Evolutionary conservation across 306 rosid species (phyloP).

Genomic region (Nissolia schottii): DNA sequence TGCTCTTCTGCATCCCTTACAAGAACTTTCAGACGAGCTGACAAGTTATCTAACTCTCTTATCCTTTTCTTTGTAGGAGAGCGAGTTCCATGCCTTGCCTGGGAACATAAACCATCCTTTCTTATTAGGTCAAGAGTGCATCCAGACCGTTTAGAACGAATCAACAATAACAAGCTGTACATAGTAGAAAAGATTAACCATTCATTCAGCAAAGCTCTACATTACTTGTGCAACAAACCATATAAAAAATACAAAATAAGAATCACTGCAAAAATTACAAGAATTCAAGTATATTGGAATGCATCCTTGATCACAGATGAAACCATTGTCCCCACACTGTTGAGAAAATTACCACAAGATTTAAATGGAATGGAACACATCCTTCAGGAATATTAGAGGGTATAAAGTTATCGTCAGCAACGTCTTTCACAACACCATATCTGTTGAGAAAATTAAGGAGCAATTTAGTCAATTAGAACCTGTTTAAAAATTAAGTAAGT

Average conservation of each 20-base stretch:
- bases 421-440: slow-evolving; percentile 58
- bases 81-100: slow-evolving; percentile 99
- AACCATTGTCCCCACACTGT: not conserved
- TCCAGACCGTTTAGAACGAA: not conserved
- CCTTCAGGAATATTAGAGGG: slow-evolving; percentile 60
- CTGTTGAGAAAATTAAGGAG: slow-evolving; percentile 36
- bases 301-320: slow-evolving; percentile 27
- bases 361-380: slow-evolving; percentile 77
- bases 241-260: not conserved
- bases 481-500: not conserved
- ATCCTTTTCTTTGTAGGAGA: slow-evolving; percentile 82
- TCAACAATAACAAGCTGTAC: not conserved
- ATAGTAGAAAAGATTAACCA: not conserved
- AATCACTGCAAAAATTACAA: slow-evolving; percentile 23
- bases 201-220: not conserved
- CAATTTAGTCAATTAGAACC: not conserved
- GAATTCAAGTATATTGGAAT: slow-evolving; percentile 42
- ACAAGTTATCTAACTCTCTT: slow-evolving; percentile 51
- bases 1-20: slow-evolving; percentile 47
- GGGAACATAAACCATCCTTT: slow-evolving; percentile 12
- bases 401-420: slow-evolving; percentile 31
- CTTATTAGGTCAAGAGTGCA: not conserved
- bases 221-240: not conserved
- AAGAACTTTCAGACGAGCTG: slow-evolving; percentile 46
- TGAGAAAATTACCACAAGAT: slow-evolving; percentile 72